Percentiles rank a stretch among this genome's conserved stretches.
Evolutionary conservation across 805 yeast species (phyloP).

Genomic region (Ogataea trehalophila): DNA sequence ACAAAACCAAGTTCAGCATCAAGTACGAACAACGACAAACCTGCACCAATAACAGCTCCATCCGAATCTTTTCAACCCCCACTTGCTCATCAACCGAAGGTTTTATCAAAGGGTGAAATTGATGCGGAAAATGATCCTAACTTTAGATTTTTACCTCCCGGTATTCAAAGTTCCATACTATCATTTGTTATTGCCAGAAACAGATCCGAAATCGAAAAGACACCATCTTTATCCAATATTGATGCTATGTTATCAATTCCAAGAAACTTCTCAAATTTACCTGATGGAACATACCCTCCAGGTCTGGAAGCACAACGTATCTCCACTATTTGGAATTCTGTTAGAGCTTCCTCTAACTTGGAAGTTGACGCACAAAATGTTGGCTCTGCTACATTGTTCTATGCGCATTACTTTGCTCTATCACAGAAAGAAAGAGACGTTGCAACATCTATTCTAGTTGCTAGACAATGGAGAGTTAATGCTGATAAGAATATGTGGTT

Average conservation of each 20-base stretch:
- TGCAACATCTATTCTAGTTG: conserved; percentile 29
- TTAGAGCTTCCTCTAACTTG: conserved; percentile 19
- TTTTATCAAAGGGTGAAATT: conserved; percentile 3
- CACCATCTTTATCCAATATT: conserved; percentile 19
- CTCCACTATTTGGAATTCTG: conserved; percentile 28
- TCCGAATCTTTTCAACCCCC: not conserved
- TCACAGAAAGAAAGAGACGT: conserved; percentile 38
- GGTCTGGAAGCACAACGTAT: conserved; percentile 31
- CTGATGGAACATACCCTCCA: conserved; percentile 26
- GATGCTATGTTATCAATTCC: conserved; percentile 23
- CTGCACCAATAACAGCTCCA: not conserved
- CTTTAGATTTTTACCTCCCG: conserved; percentile 32
- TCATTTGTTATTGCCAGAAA: conserved; percentile 24
- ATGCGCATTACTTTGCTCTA: conserved; percentile 39
- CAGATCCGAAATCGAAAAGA: conserved; percentile 11
- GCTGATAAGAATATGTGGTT: conserved; percentile 28
- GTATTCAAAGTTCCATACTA: conserved; percentile 30
- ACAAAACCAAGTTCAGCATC: conserved; percentile 5
- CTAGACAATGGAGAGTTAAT: conserved; percentile 36
- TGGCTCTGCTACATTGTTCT: conserved; percentile 36
- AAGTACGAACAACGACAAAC: conserved; percentile 2
- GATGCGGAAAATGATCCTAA: conserved; percentile 22
- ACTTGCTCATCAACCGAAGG: not conserved
- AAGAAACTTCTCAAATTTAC: conserved; percentile 23
- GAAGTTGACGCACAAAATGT: conserved; percentile 24